phyloP scores from a whole-genome alignment of 1,284 basidiomycete species.

The Cryptococcus sp. region DNA sequence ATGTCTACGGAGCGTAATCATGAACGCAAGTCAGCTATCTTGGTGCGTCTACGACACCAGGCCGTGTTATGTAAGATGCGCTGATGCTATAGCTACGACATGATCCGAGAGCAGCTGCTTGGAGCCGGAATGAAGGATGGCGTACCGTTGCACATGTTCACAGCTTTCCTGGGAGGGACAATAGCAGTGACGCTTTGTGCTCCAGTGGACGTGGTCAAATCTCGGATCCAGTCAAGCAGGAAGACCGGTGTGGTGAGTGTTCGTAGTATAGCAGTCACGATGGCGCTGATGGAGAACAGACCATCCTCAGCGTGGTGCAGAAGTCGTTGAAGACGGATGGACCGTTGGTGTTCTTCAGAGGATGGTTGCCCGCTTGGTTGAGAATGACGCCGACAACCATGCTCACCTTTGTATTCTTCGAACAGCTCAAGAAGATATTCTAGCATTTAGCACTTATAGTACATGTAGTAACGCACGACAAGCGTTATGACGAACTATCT shows the following conservation, averaged over 20 bases:
- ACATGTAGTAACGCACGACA: too few species aligned
- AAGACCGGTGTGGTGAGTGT: constrained; percentile 7
- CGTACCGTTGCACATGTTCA: constrained; percentile 17
- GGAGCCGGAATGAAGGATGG: constrained; percentile 10
- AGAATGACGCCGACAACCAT: constrained; percentile 18
- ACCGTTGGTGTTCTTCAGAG: constrained; percentile 12
- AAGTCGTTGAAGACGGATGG: constrained; percentile 12
- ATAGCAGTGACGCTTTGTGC: constrained; percentile 19
- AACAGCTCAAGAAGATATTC: constrained; percentile 18
- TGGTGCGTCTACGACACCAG: constrained; percentile 5
- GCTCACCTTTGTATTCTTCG: constrained; percentile 18
- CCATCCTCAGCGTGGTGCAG: constrained; percentile 4
- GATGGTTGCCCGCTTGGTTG: constrained; percentile 19
- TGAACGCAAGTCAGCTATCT: constrained; percentile 19
- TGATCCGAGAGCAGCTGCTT: constrained; percentile 16
- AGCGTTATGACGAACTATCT: too few species aligned
- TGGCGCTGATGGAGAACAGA: constrained; percentile 2
- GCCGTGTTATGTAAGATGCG: not conserved
- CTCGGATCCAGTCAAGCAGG: constrained; percentile 14
- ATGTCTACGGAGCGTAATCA: constrained; percentile 17
- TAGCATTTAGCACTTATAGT: constrained; percentile 1
- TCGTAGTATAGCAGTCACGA: not conserved
- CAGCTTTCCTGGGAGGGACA: constrained; percentile 19
- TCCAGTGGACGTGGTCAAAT: constrained; percentile 24
- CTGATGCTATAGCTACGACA: constrained; percentile 18